Percentiles rank a stretch among this genome's conserved stretches.
Evolutionary conservation across 331 rosid genomes (phyloP).

Genomic region (Malus hybrid): DNA sequence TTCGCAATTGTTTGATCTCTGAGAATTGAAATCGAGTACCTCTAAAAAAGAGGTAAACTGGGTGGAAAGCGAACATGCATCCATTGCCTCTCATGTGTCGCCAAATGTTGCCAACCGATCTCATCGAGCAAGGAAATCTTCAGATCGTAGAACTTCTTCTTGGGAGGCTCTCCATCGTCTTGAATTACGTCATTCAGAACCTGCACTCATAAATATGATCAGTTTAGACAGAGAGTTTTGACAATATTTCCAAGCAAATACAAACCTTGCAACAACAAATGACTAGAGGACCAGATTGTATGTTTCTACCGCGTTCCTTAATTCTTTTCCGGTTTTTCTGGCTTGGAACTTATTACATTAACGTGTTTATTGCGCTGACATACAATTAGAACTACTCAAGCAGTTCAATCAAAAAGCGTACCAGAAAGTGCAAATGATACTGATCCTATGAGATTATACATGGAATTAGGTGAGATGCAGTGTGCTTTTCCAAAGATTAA

Average conservation of each 20-base stretch:
- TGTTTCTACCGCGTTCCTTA: not conserved
- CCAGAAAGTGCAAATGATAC: not conserved
- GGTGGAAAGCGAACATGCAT: constrained; percentile 82
- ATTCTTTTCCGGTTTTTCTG: not conserved
- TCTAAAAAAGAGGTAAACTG: constrained; percentile 63
- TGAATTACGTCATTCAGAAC: constrained; percentile 62
- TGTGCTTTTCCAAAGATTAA: not conserved
- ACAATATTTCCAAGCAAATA: not conserved
- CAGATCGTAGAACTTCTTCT: constrained; percentile 69
- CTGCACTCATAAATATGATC: constrained; percentile 21
- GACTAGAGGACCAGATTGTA: not conserved
- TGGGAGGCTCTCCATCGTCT: constrained; percentile 51
- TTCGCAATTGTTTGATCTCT: not conserved
- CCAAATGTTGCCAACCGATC: constrained; percentile 78
- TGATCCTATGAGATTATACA: not conserved
- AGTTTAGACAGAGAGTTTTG: not conserved
- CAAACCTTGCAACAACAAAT: not conserved
- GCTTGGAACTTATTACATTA: not conserved
- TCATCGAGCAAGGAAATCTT: constrained; percentile 75
- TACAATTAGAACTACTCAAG: not conserved
- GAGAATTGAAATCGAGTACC: not conserved
- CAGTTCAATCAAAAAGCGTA: not conserved
- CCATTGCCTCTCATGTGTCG: constrained; percentile 63
- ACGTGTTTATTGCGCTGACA: not conserved
- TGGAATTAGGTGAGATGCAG: not conserved